Percentiles rank a stretch among this genome's conserved stretches.
These are phyloP conservation scores for Cytospora mali DNA, from an alignment of 2,329 filamentous ascomycete genomes.

Conservation along the genomic window DNA sequence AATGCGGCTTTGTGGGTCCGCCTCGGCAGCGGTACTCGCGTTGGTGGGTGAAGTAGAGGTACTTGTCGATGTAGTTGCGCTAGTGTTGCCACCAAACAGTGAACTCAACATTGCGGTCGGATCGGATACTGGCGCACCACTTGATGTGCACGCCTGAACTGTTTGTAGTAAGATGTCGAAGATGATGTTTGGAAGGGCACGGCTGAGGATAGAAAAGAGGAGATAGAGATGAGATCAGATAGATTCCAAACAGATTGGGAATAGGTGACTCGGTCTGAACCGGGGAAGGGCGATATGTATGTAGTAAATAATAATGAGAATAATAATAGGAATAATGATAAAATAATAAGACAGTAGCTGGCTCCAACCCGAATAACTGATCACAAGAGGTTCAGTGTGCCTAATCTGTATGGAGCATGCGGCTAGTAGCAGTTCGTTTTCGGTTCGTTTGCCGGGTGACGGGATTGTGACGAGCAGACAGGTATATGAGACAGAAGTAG, in stretches of 20 bases:
- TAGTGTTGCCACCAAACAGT: conserved; percentile 21
- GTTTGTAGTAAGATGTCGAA: neutral
- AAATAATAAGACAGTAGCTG: neutral
- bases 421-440: conserved; percentile 1
- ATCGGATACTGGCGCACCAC: conserved; percentile 15
- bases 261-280: neutral
- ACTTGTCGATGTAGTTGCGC: conserved; percentile 15
- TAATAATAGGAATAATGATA: neutral
- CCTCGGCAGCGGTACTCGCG: conserved; percentile 22
- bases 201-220: neutral
- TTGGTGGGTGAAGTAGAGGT: conserved; percentile 5
- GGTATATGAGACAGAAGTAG: neutral
- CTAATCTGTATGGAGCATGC: neutral
- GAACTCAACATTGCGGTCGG: conserved; percentile 22
- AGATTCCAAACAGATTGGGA: too few relatives aligned
- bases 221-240: neutral
- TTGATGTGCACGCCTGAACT: conserved; percentile 2
- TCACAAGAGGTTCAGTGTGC: neutral
- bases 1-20: conserved; percentile 13
- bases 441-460: neutral
- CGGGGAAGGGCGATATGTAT: neutral
- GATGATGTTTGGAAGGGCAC: neutral
- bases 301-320: neutral
- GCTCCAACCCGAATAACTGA: neutral
- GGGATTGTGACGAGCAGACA: neutral